Conservation (phyloP, 164 flowering plant species). For the Cinnamomum micranthum region DNA sequence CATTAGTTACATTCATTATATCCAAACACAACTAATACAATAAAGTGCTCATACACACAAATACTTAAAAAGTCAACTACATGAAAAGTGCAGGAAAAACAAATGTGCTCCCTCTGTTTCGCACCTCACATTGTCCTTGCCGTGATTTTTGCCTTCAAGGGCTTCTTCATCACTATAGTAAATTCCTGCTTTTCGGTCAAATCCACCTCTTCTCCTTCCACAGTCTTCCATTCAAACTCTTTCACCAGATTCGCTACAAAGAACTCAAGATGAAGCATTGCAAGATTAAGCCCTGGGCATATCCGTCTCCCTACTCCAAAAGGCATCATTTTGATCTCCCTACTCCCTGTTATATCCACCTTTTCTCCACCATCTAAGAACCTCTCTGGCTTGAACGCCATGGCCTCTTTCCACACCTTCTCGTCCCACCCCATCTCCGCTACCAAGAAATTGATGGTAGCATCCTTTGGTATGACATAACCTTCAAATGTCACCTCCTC, state of each 20-base stretch:
- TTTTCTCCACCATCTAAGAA: slow-evolving; percentile 17
- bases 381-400: slow-evolving; percentile 32
- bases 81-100: too few relatives aligned
- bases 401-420: slow-evolving; percentile 28
- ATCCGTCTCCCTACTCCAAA: slow-evolving; percentile 40
- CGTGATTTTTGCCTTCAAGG: slow-evolving; percentile 22
- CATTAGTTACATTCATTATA: too few relatives aligned
- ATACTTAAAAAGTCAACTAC: too few relatives aligned
- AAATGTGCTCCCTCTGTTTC: not conserved
- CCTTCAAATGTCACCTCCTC: slow-evolving; percentile 19
- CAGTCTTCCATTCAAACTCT: slow-evolving; percentile 34
- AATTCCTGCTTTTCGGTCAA: slow-evolving; percentile 40
- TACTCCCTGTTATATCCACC: slow-evolving; percentile 33
- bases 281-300: slow-evolving; percentile 19
- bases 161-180: slow-evolving; percentile 40
- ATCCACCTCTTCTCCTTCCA: slow-evolving; percentile 35
- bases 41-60: too few relatives aligned
- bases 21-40: too few relatives aligned
- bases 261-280: slow-evolving; percentile 21
- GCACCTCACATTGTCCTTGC: slow-evolving; percentile 13
- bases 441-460: slow-evolving; percentile 19
- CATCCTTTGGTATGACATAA: slow-evolving; percentile 15
- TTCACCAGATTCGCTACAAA: slow-evolving; percentile 28
- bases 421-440: slow-evolving; percentile 29
- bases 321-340: slow-evolving; percentile 51